Evolutionary conservation across 2,329 filamentous ascomycete genomes (phyloP), one percentile per base, ranked within the genome.

Genomic region (Cercospora citrullina): DNA sequence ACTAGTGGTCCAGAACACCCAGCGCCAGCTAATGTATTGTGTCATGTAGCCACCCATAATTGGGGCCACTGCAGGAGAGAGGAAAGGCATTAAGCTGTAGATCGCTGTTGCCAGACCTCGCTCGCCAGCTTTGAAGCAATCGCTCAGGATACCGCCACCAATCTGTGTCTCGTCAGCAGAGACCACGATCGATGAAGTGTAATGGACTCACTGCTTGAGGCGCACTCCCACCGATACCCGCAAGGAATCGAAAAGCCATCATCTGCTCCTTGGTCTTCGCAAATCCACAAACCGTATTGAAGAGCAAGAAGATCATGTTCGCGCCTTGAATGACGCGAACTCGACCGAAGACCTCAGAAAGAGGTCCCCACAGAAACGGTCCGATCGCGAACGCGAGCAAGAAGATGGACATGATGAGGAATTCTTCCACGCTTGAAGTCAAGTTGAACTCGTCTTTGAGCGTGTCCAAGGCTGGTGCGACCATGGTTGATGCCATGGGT

Each of bases 1-100:
- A 9, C 94, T 83, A 74, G 94, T 91, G 72, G 95, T 87, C 90
- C 91, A 94, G 81, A 94, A 94, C 0, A 94, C 83, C 91, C 92
- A 95, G 71, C 91, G 83, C 92, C 92, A 92, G 0, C 85, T 87
- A 7, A 84, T 86, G 67, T 84, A 80, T 72, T 89, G 80, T 0
- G 87, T 83, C 36, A 91, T 87, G 74, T 88, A 90, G 0, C 86
- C 88, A 4, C 88, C 88, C 0, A 84, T 84, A 2, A 91, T 86
- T 0, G 89, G 89, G 0, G 88, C 89, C 2, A 76, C 60, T 8
- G 75, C 74, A 12, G 75, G 75, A 0, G 74, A 74, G 0, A 77
- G 67, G 12, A 77, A 70, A 2, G 76, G 76, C 48, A 74, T 74
- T 4, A 78, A 63, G 18, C 63, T 70, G 71, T 77, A 78, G 30